These are phyloP conservation scores for Barnettozyma siamensis DNA, from an alignment of 805 yeast species.

Conservation along the genomic window DNA sequence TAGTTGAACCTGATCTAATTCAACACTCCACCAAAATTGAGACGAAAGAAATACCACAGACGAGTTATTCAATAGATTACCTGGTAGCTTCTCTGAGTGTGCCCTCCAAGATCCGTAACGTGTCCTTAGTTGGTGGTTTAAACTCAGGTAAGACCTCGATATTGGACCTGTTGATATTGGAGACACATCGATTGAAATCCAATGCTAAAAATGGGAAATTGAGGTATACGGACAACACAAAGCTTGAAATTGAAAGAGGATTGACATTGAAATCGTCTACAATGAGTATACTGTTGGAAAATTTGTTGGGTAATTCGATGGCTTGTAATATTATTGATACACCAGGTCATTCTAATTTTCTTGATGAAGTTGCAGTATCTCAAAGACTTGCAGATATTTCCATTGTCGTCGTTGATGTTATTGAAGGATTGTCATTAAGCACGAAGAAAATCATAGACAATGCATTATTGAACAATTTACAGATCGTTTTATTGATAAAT, in stretches of 20 bases:
- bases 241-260: slow-evolving; percentile 65
- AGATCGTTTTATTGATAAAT: slow-evolving; percentile 60
- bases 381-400: slow-evolving; percentile 59
- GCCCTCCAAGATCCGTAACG: slow-evolving; percentile 65
- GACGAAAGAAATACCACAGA: slow-evolving; percentile 49
- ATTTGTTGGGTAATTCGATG: slow-evolving; percentile 46
- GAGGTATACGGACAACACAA: slow-evolving; percentile 68
- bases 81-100: slow-evolving; percentile 42
- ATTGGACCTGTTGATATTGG: slow-evolving; percentile 58
- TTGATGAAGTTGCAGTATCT: slow-evolving; percentile 64
- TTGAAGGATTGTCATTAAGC: slow-evolving; percentile 72
- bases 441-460: slow-evolving; percentile 47
- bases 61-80: slow-evolving; percentile 58
- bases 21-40: slow-evolving; percentile 41
- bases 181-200: slow-evolving; percentile 47
- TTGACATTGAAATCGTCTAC: slow-evolving; percentile 60
- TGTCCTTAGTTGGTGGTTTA: slow-evolving; percentile 73
- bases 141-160: slow-evolving; percentile 86
- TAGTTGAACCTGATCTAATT: slow-evolving; percentile 47
- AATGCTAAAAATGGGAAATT: slow-evolving; percentile 66
- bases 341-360: slow-evolving; percentile 88
- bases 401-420: slow-evolving; percentile 69
- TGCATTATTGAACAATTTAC: slow-evolving; percentile 43
- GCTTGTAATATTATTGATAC: slow-evolving; percentile 69
- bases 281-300: slow-evolving; percentile 52